Base-by-base conservation (phyloP, 305 asterid genomes). In the Stenogyne calaminthoides region DNA sequence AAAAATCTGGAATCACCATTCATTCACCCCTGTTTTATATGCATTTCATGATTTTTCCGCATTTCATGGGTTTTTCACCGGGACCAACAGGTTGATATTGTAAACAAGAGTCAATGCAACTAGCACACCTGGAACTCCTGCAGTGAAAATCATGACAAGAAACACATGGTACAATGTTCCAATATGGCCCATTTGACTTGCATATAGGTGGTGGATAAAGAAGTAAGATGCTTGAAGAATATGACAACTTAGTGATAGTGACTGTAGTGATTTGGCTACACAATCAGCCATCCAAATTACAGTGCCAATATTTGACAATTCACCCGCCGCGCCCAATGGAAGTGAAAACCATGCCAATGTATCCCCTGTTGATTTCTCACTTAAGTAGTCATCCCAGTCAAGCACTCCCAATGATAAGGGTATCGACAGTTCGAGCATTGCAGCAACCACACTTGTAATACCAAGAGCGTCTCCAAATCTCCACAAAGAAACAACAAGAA, bases 261-360 rank as follows among this genome's bases (percentile, higher is more conserved):
- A 84, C 62, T 84, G 88, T 22, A 93, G 88, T 37, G 72, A 55
- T 68, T 80, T 84, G 54, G 97, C 98, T 32, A 93, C 97, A 14
- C 87, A 86, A 68, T 65, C 66, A 42, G 98, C 89, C 96, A 91
- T 89, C 98, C 98, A 93, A 78, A 83, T 70, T 46, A 93, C 90
- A 9, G 91, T 91, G 37, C 98, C 98, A 3, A 89, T 89, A 77
- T 75, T 88, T n/a, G 97, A 89, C 81, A 93, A 75, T 76, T 93
- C 97, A 61, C 97, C 74, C 8, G 98, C 98, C 98, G 89, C 91
- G 79, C 98, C 96, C 15, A 93, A 96, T 29, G 91, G 83, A 72
- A 93, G 91, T 15, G 98, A 97, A 77, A 93, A 91, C 98, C 98
- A 93, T 55, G 95, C n/a, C n/a, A n/a, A n/a, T n/a, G n/a, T n/a